Evolutionary conservation across 306 rosid species (phyloP).

Genomic region (Citrullus mucosospermus): DNA sequence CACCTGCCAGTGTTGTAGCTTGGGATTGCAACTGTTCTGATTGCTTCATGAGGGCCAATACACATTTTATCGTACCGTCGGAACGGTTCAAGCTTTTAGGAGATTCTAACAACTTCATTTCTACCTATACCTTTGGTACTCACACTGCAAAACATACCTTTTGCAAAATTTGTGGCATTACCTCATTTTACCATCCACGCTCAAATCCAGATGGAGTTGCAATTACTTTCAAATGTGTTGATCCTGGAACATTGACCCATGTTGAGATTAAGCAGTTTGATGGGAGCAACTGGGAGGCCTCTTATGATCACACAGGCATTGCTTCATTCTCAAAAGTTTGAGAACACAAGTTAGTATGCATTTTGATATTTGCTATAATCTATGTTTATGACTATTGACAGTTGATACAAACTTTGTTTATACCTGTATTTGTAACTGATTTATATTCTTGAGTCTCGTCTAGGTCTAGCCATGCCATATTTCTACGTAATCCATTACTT

Average conservation of each 20-base stretch:
- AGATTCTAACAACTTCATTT: slow-evolving; percentile 45
- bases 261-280: slow-evolving; percentile 46
- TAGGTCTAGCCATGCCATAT: background rate
- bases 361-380: background rate
- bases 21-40: slow-evolving; percentile 74
- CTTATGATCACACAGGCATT: slow-evolving; percentile 16
- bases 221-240: slow-evolving; percentile 58
- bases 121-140: slow-evolving; percentile 68
- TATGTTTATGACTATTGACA: background rate
- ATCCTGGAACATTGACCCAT: slow-evolving; percentile 54
- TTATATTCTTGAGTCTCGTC: background rate
- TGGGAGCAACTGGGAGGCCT: slow-evolving; percentile 62
- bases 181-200: slow-evolving; percentile 74
- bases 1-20: slow-evolving; percentile 49
- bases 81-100: slow-evolving; percentile 47
- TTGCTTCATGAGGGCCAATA: slow-evolving; percentile 66
- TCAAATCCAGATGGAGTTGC: slow-evolving; percentile 87
- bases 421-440: background rate
- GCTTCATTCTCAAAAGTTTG: slow-evolving; percentile 36
- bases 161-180: slow-evolving; percentile 75
- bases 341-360: background rate
- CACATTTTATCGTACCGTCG: slow-evolving; percentile 49
- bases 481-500: background rate
- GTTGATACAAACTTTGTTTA: background rate
- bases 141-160: slow-evolving; percentile 79